A percentile compares a stretch with the other conserved stretches of the same genome.
Conservation (phyloP, 176 grass and related monocot species). For the Panicum miliaceum region DNA sequence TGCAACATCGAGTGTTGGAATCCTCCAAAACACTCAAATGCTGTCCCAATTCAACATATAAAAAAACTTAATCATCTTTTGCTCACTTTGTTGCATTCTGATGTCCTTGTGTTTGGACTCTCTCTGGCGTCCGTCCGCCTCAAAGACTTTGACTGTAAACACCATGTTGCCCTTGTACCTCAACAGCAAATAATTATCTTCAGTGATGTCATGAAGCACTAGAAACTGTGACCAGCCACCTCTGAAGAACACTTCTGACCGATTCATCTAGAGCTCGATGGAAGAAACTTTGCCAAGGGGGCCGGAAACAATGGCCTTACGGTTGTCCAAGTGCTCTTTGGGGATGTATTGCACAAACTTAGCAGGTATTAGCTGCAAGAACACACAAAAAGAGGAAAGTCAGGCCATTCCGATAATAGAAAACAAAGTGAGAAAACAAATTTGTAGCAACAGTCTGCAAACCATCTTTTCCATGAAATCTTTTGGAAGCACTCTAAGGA, state of each 20-base stretch:
- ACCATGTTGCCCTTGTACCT: slow-evolving; percentile 17
- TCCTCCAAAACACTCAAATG: neutral
- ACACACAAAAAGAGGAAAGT: neutral
- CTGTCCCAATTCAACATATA: neutral
- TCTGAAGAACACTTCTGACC: neutral
- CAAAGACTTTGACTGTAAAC: slow-evolving; percentile 23
- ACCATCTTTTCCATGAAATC: slow-evolving; percentile 22
- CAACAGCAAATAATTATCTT: neutral
- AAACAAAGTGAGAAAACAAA: neutral
- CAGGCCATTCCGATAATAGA: neutral
- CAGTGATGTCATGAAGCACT: neutral
- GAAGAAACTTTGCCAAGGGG: neutral
- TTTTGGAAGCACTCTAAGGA: neutral
- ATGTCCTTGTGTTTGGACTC: neutral
- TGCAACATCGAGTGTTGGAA: neutral
- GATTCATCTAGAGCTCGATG: neutral
- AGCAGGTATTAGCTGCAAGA: slow-evolving; percentile 11
- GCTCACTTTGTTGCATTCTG: neutral
- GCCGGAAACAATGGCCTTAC: neutral
- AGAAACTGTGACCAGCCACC: slow-evolving; percentile 23
- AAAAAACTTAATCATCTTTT: neutral
- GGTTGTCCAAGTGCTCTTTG: neutral
- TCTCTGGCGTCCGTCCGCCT: slow-evolving; percentile 1
- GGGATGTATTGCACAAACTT: slow-evolving; percentile 10
- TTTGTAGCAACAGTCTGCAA: neutral